Evolutionary conservation across 345 rosid species (phyloP).

Genomic region (Murraya paniculata): DNA sequence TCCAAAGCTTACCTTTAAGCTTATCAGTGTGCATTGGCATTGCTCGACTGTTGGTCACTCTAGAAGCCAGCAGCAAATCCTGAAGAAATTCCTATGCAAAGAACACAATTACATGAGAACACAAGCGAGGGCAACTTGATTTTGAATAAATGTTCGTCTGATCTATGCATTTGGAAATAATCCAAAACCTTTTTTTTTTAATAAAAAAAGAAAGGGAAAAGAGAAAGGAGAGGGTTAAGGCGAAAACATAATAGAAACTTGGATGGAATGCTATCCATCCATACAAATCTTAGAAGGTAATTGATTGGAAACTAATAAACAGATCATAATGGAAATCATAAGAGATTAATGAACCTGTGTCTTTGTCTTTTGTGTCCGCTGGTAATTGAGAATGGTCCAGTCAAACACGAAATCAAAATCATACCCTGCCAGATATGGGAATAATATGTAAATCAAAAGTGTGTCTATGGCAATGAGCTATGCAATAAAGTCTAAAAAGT

Average conservation of each 20-base stretch:
- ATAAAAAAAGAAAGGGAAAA: neutral
- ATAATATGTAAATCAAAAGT: neutral
- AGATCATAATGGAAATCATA: conserved; percentile 3
- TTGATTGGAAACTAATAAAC: neutral
- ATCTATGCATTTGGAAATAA: neutral
- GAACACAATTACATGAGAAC: neutral
- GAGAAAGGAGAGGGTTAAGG: neutral
- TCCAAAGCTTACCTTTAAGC: conserved; percentile 26
- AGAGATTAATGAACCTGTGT: conserved; percentile 18
- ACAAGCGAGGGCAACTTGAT: neutral
- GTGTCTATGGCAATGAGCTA: neutral
- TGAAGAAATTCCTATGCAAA: conserved; percentile 14
- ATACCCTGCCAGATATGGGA: conserved; percentile 30
- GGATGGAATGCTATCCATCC: neutral
- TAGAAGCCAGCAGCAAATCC: conserved; percentile 34
- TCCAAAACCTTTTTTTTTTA: neutral
- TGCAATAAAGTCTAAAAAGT: neutral
- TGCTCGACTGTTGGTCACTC: conserved; percentile 26
- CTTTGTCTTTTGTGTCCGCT: conserved; percentile 24
- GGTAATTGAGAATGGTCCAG: conserved; percentile 56
- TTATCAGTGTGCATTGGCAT: conserved; percentile 23
- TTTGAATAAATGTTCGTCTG: neutral
- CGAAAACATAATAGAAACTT: neutral
- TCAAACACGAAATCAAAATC: conserved; percentile 48
- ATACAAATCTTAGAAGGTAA: neutral